These are phyloP conservation scores for Auriscalpium microsporum DNA, from an alignment of 768 basidiomycete genomes.

Conservation along the genomic window DNA sequence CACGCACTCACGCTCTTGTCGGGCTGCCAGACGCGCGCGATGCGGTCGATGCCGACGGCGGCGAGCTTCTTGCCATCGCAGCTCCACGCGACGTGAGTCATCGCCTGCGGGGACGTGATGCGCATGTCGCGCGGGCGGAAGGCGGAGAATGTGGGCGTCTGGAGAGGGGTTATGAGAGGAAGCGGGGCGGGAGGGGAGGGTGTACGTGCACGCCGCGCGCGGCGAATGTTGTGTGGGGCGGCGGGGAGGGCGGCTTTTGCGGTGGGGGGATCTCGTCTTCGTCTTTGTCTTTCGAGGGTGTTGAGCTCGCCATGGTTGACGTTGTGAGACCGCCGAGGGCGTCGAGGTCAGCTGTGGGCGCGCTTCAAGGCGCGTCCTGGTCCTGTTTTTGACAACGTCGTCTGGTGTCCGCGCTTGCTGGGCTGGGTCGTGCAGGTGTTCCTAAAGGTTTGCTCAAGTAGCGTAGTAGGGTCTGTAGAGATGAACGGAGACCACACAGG, in stretches of 20 bases:
- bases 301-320: not conserved
- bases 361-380: no score
- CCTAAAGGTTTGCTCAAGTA: no score
- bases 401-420: no score
- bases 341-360: no score
- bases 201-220: conserved; percentile 70
- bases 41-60: conserved; percentile 75
- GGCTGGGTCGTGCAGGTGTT: no score
- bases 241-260: conserved; percentile 2
- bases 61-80: conserved; percentile 77
- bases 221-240: conserved; percentile 35
- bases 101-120: conserved; percentile 50
- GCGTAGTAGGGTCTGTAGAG: no score
- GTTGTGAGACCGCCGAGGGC: no score
- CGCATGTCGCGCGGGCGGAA: conserved; percentile 72
- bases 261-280: conserved; percentile 4
- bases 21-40: conserved; percentile 68
- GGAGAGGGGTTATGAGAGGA: conserved; percentile 3
- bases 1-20: conserved; percentile 58
- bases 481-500: no score
- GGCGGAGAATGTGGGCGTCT: conserved; percentile 75
- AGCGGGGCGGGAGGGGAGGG: conserved; percentile 1
- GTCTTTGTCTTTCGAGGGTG: not conserved
- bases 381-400: no score
- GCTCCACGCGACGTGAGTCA: conserved; percentile 77